Conservation (phyloP, 495 filamentous ascomycete species). For the Chaetomium fimeti region DNA sequence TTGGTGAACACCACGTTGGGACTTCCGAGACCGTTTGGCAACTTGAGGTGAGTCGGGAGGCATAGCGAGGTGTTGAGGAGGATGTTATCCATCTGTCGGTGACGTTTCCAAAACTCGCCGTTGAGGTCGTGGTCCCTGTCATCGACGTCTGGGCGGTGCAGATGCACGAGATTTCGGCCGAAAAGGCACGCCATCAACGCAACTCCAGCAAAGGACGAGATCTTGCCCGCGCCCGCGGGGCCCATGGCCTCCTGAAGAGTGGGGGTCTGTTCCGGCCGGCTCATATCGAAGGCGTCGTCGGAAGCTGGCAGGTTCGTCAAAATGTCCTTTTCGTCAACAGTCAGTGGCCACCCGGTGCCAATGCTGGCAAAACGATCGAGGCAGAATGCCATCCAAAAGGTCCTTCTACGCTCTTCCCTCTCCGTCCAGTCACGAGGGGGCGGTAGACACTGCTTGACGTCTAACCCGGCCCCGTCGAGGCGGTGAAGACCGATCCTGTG, state of each 20-base stretch:
- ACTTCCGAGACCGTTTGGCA: constrained; percentile 72
- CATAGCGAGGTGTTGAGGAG: constrained; percentile 81
- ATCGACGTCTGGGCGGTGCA: constrained; percentile 82
- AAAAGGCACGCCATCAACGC: constrained; percentile 84
- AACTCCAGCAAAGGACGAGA: constrained; percentile 80
- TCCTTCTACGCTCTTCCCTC: constrained; percentile 82
- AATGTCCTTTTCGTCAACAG: constrained; percentile 88
- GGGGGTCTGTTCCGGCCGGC: constrained; percentile 66
- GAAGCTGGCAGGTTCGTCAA: constrained; percentile 78
- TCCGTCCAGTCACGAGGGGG: constrained; percentile 91
- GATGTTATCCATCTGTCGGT: constrained; percentile 84
- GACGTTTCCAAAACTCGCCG: constrained; percentile 94
- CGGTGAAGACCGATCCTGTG: constrained; percentile 80
- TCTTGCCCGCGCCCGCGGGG: constrained; percentile 64
- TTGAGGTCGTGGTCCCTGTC: constrained; percentile 86
- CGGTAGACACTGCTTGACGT: constrained; percentile 88
- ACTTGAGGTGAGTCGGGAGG: constrained; percentile 76
- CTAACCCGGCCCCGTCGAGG: constrained; percentile 78
- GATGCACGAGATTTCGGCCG: constrained; percentile 89
- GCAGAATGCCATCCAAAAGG: constrained; percentile 93
- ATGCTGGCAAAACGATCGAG: constrained; percentile 92
- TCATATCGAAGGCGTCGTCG: constrained; percentile 84
- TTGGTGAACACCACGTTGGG: constrained; percentile 92
- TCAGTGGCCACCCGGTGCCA: constrained; percentile 96
- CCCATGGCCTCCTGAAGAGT: constrained; percentile 69